phyloP scores from a whole-genome alignment of 2,329 filamentous ascomycete genomes.

The Aspergillus ochraceoroseus region DNA sequence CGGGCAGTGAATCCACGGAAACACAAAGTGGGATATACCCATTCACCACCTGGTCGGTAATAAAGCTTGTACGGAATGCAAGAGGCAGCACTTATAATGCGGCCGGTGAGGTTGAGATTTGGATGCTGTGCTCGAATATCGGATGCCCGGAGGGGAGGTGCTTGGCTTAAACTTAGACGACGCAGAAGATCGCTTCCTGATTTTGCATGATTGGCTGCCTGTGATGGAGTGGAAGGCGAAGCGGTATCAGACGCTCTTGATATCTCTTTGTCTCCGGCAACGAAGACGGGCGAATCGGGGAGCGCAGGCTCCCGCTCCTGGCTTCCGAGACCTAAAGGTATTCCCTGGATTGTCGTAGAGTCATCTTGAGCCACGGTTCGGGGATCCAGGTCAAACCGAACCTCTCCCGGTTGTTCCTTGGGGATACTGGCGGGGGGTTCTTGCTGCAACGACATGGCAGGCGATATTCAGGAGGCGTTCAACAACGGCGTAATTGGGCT shows the following conservation, averaged over 20 bases:
- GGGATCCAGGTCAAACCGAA: slow-evolving; percentile 29
- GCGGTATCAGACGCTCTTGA: slow-evolving; percentile 16
- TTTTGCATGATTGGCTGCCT: slow-evolving; percentile 44
- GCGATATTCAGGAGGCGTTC: background rate
- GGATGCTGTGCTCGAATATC: slow-evolving; percentile 55
- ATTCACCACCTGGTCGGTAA: slow-evolving; percentile 51
- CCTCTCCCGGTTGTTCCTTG: slow-evolving; percentile 29
- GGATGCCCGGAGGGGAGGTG: slow-evolving; percentile 43
- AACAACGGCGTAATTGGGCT: background rate
- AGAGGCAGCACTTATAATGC: slow-evolving; percentile 60
- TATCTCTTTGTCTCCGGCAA: slow-evolving; percentile 22
- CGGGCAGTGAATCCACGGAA: background rate
- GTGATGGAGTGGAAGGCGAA: slow-evolving; percentile 35
- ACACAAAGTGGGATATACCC: slow-evolving; percentile 41
- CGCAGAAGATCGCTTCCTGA: slow-evolving; percentile 50
- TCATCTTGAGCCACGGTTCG: slow-evolving; percentile 26
- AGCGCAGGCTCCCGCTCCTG: slow-evolving; percentile 18
- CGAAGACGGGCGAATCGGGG: slow-evolving; percentile 30
- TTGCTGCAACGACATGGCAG: slow-evolving; percentile 26
- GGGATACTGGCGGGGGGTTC: slow-evolving; percentile 24
- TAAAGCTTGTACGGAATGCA: slow-evolving; percentile 59
- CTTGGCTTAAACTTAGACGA: slow-evolving; percentile 47
- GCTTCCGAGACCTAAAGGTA: slow-evolving; percentile 25
- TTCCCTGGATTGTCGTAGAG: slow-evolving; percentile 28
- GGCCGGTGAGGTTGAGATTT: slow-evolving; percentile 55